These are phyloP conservation scores for Colletotrichum orchidophilum DNA, from an alignment of 2,329 filamentous ascomycete genomes.

Conservation along the genomic window DNA sequence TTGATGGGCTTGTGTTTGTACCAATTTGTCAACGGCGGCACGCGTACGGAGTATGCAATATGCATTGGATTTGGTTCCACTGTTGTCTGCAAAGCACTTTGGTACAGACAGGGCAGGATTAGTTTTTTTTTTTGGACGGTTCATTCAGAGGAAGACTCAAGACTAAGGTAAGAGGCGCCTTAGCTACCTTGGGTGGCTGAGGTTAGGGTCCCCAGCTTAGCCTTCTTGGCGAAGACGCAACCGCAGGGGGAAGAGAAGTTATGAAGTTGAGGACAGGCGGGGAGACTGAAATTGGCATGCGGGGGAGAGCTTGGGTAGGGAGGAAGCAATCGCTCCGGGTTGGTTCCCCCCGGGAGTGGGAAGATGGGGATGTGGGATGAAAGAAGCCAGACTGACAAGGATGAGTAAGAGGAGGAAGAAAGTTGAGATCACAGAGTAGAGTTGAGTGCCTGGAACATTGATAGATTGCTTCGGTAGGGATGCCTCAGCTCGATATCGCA, in stretches of 20 bases:
- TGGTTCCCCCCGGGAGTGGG: background rate
- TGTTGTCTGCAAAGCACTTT: background rate
- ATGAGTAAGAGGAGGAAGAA: background rate
- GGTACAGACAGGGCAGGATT: background rate
- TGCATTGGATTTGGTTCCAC: background rate
- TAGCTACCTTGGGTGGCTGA: background rate
- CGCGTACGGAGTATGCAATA: background rate
- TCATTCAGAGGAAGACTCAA: background rate
- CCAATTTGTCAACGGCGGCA: background rate
- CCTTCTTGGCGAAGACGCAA: slow-evolving; percentile 16
- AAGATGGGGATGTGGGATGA: background rate
- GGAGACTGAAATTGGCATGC: slow-evolving; percentile 19
- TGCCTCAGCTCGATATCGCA: background rate
- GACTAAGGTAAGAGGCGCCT: background rate
- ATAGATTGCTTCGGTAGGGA: background rate
- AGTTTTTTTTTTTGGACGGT: background rate
- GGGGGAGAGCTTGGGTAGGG: slow-evolving; percentile 24
- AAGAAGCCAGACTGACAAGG: background rate
- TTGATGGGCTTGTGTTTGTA: background rate
- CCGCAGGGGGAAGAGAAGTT: background rate
- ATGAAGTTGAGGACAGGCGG: background rate
- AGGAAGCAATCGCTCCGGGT: background rate
- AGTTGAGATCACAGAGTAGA: background rate
- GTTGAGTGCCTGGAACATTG: background rate
- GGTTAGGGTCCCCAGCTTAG: slow-evolving; percentile 13